These are phyloP conservation scores for Stephanodiscus triporus DNA, from an alignment of 108 stramenopile species.

Conservation along the genomic window DNA sequence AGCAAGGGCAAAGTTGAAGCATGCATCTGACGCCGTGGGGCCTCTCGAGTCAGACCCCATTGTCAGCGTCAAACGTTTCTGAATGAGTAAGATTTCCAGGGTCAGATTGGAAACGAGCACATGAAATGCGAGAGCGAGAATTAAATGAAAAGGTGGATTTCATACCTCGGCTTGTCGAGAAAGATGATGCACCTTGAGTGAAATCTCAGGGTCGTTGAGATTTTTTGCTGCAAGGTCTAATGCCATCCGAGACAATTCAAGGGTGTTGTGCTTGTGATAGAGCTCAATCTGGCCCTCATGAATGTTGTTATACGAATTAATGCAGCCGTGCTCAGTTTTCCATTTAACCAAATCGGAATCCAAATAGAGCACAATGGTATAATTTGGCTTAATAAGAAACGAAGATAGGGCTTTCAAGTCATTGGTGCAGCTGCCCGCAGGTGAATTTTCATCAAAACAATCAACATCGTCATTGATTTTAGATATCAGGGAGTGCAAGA, in stretches of 20 bases:
- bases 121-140: not conserved
- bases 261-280: slow-evolving; percentile 26
- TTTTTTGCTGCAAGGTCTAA: slow-evolving; percentile 30
- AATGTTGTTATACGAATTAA: slow-evolving; percentile 3
- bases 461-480: slow-evolving; percentile 17
- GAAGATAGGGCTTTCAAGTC: slow-evolving; percentile 26
- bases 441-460: not conserved
- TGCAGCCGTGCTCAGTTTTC: slow-evolving; percentile 6
- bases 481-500: slow-evolving; percentile 20
- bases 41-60: slow-evolving; percentile 45
- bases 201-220: slow-evolving; percentile 5
- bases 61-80: slow-evolving; percentile 36
- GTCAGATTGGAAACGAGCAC: not conserved
- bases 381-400: slow-evolving; percentile 30
- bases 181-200: slow-evolving; percentile 27
- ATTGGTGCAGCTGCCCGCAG: not conserved
- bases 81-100: not conserved
- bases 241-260: slow-evolving; percentile 35
- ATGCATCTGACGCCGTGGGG: slow-evolving; percentile 37
- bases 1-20: slow-evolving; percentile 45
- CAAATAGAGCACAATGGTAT: slow-evolving; percentile 25
- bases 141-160: slow-evolving; percentile 6
- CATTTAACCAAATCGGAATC: slow-evolving; percentile 24
- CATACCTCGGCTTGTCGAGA: slow-evolving; percentile 45
- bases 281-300: slow-evolving; percentile 11